Percentiles rank a stretch among this genome's conserved stretches.
Conservation (phyloP, 2,329 filamentous ascomycete genomes). For the Neurospora sp. region DNA sequence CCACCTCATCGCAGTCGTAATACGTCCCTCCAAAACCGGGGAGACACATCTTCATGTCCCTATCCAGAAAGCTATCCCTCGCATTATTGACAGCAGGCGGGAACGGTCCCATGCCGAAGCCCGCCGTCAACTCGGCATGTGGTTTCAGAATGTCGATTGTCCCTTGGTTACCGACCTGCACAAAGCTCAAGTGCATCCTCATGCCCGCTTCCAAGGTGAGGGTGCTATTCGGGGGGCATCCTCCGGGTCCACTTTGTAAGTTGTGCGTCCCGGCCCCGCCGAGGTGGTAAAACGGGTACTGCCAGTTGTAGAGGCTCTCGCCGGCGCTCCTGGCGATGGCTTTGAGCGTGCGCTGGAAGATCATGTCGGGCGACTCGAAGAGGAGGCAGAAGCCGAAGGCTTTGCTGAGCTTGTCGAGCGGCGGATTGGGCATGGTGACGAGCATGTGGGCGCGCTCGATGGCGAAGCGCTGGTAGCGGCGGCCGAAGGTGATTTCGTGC, state of each 20-base stretch:
- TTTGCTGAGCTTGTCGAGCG: constrained; percentile 37
- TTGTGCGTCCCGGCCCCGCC: constrained; percentile 54
- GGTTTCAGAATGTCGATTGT: constrained; percentile 18
- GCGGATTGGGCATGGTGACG: constrained; percentile 38
- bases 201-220: constrained; percentile 2
- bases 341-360: constrained; percentile 30
- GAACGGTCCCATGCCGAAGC: constrained; percentile 41
- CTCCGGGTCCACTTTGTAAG: constrained; percentile 33
- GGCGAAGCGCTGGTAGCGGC: constrained; percentile 56
- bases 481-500: constrained; percentile 58
- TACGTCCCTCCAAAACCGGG: constrained; percentile 63
- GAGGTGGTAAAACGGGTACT: constrained; percentile 52
- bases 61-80: constrained; percentile 33
- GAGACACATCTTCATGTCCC: constrained; percentile 41
- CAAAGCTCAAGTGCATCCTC: constrained; percentile 2
- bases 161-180: constrained; percentile 28
- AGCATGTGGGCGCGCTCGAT: constrained; percentile 54
- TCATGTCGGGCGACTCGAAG: constrained; percentile 42
- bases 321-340: constrained; percentile 23
- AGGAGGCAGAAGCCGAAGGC: constrained; percentile 62
- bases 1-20: constrained; percentile 67
- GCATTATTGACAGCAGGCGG: constrained; percentile 27
- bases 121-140: constrained; percentile 17
- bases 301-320: constrained; percentile 46
- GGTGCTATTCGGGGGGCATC: constrained; percentile 14